Base-by-base conservation (phyloP, 345 rosid species). In the Alliaria petiolata region DNA sequence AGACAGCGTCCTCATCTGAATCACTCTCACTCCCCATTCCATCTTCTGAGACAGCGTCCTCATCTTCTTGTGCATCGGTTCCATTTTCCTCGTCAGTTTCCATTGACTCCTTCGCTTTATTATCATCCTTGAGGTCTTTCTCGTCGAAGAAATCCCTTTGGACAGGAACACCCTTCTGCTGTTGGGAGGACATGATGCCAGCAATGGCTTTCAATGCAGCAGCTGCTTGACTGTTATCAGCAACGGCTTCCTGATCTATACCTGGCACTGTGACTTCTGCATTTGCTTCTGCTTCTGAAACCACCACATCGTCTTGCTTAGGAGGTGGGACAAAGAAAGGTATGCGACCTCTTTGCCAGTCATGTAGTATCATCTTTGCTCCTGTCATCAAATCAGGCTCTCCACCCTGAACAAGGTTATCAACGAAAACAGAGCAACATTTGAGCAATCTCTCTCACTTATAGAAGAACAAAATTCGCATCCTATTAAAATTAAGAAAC, bases 311-410 rank as follows among this genome's bases (percentile, higher is more conserved):
- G 1, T 89, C 88, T 54, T 33, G 67, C 75, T 43, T 75, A 1
- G 92, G 97, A 31, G 98, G 98, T 12, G 93, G 83, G 14, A 93
- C 92, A 38, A 90, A 93, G 83, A 90, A 90, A 20, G 98, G 97
- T 67, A 93, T 89, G 60, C 50, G 85, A 25, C 98, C 98, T 67
- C 98, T 85, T 79, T 93, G 98, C 98, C 98, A 89, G 78, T 93
- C 98, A 52, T 93, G 98, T 38, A 93, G 97, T 46, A 93, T 70
- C 98, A 90, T 93, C 86, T 90, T 93, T 1, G 96, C 96, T 9
- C 83, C 97, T 3, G 98, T 91, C 70, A 68, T 86, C 66, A 82
- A 65, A 72, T 93, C 97, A 38, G 96, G 97, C 80, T 93, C 98
- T 36, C 97, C 98, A 36, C 96, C 98, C 97, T 92, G 78, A 62